Evolutionary conservation across 257 asterid species (phyloP).

Genomic region (Capsicum chinense): DNA sequence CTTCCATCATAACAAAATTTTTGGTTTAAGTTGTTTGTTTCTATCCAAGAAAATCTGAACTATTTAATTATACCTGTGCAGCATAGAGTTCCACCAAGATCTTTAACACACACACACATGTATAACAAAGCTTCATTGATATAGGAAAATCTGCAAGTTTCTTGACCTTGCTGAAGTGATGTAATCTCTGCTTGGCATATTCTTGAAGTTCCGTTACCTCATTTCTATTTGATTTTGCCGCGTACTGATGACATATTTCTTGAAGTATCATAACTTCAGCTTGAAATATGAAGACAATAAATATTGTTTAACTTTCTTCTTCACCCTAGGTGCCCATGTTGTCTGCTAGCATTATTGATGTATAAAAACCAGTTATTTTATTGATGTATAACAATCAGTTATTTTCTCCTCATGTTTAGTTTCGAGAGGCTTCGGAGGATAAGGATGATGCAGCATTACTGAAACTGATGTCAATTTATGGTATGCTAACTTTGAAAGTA

Average conservation of each 20-base stretch:
- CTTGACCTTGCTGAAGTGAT: not conserved
- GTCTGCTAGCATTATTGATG: not conserved
- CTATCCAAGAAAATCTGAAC: not conserved
- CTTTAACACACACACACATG: too few relatives aligned
- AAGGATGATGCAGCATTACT: conserved; percentile 67
- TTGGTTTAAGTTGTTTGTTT: not conserved
- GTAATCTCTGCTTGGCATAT: not conserved
- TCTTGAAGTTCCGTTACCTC: not conserved
- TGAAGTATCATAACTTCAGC: not conserved
- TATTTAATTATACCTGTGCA: not conserved
- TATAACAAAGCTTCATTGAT: not conserved
- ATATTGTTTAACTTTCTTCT: conserved; percentile 13
- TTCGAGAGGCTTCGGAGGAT: conserved; percentile 76
- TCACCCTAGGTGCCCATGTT: not conserved
- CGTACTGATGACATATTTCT: not conserved
- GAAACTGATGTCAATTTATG: conserved; percentile 84
- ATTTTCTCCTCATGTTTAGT: conserved; percentile 50
- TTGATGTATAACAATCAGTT: conserved; percentile 1
- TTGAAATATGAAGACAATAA: not conserved
- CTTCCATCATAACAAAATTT: not conserved
- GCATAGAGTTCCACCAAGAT: not conserved
- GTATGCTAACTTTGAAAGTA: conserved; percentile 44
- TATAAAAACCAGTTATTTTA: conserved; percentile 1
- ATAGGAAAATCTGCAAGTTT: not conserved
- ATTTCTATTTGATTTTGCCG: not conserved